A percentile compares a stretch with the other conserved stretches of the same genome.
phyloP scores from a whole-genome alignment of 805 yeast genomes.

The Lachancea cidri region DNA sequence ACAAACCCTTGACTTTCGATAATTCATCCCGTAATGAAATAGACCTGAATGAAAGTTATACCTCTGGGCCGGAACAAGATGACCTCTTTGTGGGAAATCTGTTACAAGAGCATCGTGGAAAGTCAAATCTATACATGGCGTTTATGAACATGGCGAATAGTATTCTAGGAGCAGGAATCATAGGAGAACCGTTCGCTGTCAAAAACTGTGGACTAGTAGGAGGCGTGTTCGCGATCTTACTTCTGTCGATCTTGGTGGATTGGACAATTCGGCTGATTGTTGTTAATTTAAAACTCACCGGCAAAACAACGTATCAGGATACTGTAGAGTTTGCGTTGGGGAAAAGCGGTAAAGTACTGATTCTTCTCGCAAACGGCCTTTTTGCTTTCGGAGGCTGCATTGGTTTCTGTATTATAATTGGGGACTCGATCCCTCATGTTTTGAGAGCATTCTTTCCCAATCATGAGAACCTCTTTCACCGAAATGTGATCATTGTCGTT shows the following conservation, averaged over 20 bases:
- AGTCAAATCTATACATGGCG: conserved; percentile 72
- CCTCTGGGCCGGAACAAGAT: conserved; percentile 18
- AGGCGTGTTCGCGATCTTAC: conserved; percentile 56
- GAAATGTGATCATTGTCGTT: conserved; percentile 66
- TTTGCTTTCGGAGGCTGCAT: conserved; percentile 94
- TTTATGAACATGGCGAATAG: conserved; percentile 97
- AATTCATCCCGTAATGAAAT: background rate
- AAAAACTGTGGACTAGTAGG: conserved; percentile 73
- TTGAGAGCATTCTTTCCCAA: conserved; percentile 57
- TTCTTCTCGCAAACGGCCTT: conserved; percentile 72
- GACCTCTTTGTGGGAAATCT: conserved; percentile 10
- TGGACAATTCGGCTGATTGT: conserved; percentile 84
- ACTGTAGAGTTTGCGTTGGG: conserved; percentile 82
- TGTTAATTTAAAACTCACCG: conserved; percentile 71
- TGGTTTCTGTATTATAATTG: conserved; percentile 91
- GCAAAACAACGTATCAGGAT: conserved; percentile 76
- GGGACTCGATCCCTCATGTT: conserved; percentile 93
- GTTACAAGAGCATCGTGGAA: conserved; percentile 18
- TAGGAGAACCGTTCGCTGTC: conserved; percentile 89
- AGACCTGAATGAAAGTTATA: conserved; percentile 8
- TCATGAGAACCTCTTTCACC: conserved; percentile 40
- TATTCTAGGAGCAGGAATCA: conserved; percentile 92
- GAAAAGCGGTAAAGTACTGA: conserved; percentile 55
- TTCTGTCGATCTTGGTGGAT: conserved; percentile 69
- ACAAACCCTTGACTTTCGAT: background rate